Conservation (phyloP, 306 rosid species). For the Cicer arietinum region DNA sequence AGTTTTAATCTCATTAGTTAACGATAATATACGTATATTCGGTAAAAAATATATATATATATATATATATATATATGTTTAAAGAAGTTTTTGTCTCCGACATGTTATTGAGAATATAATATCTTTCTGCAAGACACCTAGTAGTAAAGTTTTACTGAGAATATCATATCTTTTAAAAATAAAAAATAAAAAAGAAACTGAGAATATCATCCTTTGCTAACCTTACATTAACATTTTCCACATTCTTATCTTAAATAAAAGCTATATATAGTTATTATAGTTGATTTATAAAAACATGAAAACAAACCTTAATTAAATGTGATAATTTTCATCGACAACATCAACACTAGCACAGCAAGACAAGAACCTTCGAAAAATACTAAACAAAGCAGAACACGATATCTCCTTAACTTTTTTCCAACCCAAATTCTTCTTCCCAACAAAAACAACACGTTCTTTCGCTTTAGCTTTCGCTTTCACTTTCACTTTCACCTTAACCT, state of each 20-base stretch:
- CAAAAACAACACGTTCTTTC: not conserved
- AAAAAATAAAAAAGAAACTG: too few species aligned
- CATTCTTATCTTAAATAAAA: not conserved
- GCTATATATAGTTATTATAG: not conserved
- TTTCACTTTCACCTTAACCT: conserved; percentile 55
- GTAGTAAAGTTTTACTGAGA: too few species aligned
- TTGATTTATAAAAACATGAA: not conserved
- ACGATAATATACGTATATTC: too few species aligned
- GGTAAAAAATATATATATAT: too few species aligned
- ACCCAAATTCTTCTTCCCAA: conserved; percentile 53
- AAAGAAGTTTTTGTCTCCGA: too few species aligned
- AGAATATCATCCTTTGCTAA: too few species aligned
- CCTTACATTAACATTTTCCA: not conserved
- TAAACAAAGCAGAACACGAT: conserved; percentile 63
- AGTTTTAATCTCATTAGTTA: too few species aligned
- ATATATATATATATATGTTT: too few species aligned
- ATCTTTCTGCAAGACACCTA: too few species aligned
- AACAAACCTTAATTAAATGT: conserved; percentile 27
- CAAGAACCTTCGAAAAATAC: conserved; percentile 65
- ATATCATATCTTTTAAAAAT: too few species aligned
- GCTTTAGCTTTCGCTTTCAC: not conserved
- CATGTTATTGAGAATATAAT: too few species aligned
- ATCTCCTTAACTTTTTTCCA: conserved; percentile 72
- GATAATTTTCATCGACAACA: conserved; percentile 52
- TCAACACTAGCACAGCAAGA: conserved; percentile 76